Evolutionary conservation across 805 yeast genomes (phyloP), one percentile per base, ranked within the genome.

Genomic region (Debaryomyces hansenii): DNA sequence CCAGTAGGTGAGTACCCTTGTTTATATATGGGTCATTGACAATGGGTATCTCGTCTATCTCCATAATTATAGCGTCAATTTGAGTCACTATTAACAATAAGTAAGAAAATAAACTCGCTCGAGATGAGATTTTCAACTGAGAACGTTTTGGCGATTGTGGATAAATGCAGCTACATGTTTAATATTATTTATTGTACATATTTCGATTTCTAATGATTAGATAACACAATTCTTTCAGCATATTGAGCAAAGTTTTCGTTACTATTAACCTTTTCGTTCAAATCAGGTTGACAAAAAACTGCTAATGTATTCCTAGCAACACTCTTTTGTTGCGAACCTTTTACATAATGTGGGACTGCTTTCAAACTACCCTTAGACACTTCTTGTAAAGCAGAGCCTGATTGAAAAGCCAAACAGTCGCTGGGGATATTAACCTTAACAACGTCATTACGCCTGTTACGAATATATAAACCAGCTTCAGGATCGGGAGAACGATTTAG

Each of bases 331-430:
- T 46, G 42, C 4, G 78, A 63, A 3, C 80, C 82, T 48, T 66
- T 70, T 14, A 81, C 85, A 45, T 69, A 75, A 55, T 82, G 85
- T 3, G 84, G 78, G 20, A 82, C 85, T 3, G 84, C 85, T 53
- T 71, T 77, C 59, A 82, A 79, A 24, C 62, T 60, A 15, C 72
- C 71, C n/a, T 60, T 50, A 0, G 83, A 74, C 14, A 80, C 72
- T 41, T 73, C 79, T 53, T 80, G 75, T 24, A 82, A 62, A 1
- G 84, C 79, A 6, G 79, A 67, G 1, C 87, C 87, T 1, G 84
- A 79, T 55, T 82, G 85, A 58, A 82, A 82, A 1, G 84, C 85
- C 20, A 82, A 55, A 53, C 83, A 77, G 49, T 80, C 78, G 4
- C 55, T 50, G 0, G 86, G 85, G 29, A 82, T 80, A 20, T 62